Evolutionary conservation across 2,329 filamentous ascomycete species (phyloP), one percentile per base, ranked within the genome.

Genomic region (Aspergillus floridensis): DNA sequence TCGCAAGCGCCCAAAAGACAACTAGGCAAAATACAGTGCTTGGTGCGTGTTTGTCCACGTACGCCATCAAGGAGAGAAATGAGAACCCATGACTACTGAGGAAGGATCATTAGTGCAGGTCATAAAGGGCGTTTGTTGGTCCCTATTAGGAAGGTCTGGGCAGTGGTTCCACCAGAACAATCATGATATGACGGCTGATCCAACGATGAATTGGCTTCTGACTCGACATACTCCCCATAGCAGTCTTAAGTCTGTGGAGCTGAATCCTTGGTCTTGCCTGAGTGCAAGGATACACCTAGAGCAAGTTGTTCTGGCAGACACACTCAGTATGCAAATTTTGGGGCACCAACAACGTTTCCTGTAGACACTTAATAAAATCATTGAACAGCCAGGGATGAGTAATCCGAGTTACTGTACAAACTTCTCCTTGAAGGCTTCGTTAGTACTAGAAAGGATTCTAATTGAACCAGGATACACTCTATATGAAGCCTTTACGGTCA

Each of bases 81-180:
- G 38, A 44, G 14, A 16, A 16, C 16, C 3, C 38, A 16, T n/a
- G 38, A 19, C 16, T 44, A 16, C 41, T 48, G 32, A 35, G 26
- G 10, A 47, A 16, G 12, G 22, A 48, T 46, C 41, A 24, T 53
- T 16, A 48, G 53, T 22, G 53, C n/a, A 47, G 41, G 19, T 31
- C 16, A 32, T 6, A 11, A 19, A 22, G 16, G 29, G 19, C 53
- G 44, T 48, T 41, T 55, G 32, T 6, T 32, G 19, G 11, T n/a
- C 41, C 47, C 26, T 21, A 22, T 55, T 55, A 24, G 53, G 53
- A 55, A 55, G 44, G 26, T 47, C 31, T 55, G 53, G 41, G 53
- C 53, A 21, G n/a, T 16, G 53, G 29, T 31, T 35, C 41, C 53
- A 55, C 53, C 26, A 8, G 19, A 46, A 19, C 10, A 21, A 48